Evolutionary conservation across 2,329 filamentous ascomycete genomes (phyloP), one percentile per base, ranked within the genome.

Genomic region (Xylogone sp.): DNA sequence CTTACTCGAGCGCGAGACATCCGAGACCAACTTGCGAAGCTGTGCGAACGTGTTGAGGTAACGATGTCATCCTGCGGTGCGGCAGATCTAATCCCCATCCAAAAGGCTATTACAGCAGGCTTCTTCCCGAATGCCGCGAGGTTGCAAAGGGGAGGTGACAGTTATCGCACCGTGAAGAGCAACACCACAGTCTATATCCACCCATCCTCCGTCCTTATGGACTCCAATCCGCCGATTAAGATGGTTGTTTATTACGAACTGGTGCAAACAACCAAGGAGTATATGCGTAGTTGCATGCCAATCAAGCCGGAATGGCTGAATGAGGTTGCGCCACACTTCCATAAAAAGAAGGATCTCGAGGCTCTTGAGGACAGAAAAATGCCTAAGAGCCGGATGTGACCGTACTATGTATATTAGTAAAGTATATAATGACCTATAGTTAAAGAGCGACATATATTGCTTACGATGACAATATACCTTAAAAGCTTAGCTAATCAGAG

Each of bases 41-140:
- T 99, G 3, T 97, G 93, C 70, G 94, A 99, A 61, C 85, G 92
- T 3, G 90, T 97, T 21, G 94, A 97, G 69, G 88, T 97, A 4
- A 78, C 81, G 0, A 81, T 83, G 2, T 87, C 84, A 1, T 81
- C 81, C 12, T 83, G 79, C 56, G 90, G 90, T 3, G 76, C 84
- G 2, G 77, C 75, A 47, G 91, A 97, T 66, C 70, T 90, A 18
- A 73, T 83, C 4, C 88, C 90, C 0, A 91, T 97, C 60, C 87
- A 92, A 63, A 92, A 95, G 54, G 87, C 92, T 12, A 80, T 99
- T 49, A 92, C 90, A 1, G 85, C 91, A 0, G 94, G 93, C 1
- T 99, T 96, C 78, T 97, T 97, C 76, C 86, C 89, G 18, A 96
- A 97, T 67, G 91, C 92, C 0, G 92, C 92, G 1, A 77, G 90